These are phyloP conservation scores for Candida pseudoviswanathii DNA, from an alignment of 1,139 yeast species.

Conservation along the genomic window DNA sequence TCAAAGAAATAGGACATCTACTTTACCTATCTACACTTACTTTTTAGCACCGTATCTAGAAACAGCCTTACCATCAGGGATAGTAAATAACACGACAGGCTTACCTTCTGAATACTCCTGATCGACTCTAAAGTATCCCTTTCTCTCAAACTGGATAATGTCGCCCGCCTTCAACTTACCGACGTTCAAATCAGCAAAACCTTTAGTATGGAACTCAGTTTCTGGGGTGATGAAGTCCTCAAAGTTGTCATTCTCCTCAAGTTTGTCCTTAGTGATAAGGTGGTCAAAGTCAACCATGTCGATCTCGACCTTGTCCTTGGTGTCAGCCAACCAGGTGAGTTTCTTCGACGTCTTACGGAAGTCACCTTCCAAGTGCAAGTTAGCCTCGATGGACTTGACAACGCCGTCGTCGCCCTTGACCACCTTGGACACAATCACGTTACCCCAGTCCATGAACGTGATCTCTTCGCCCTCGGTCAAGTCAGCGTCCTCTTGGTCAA, in stretches of 20 bases:
- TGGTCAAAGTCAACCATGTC: conserved; percentile 93
- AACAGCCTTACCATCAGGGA: conserved; percentile 94
- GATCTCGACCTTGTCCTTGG: conserved; percentile 67
- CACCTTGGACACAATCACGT: conserved; percentile 77
- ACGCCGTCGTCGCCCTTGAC: conserved; percentile 58
- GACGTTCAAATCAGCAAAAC: conserved; percentile 81
- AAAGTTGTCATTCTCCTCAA: conserved; percentile 92
- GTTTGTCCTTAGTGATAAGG: conserved; percentile 91
- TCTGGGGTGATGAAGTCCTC: conserved; percentile 89
- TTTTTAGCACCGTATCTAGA: conserved; percentile 74
- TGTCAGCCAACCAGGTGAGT: conserved; percentile 92
- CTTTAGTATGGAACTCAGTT: conserved; percentile 82
- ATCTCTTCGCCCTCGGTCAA: conserved; percentile 78
- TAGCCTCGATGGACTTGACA: conserved; percentile 70
- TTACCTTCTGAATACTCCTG: conserved; percentile 56
- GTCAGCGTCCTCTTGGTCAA: conserved; percentile 90
- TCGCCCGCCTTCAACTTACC: conserved; percentile 79
- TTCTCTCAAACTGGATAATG: conserved; percentile 93
- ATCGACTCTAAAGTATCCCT: conserved; percentile 93
- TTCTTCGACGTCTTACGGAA: conserved; percentile 96
- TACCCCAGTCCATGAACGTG: conserved; percentile 99
- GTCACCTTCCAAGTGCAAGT: conserved; percentile 91
- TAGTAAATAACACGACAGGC: conserved; percentile 82
- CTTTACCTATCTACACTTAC: conserved; percentile 17
- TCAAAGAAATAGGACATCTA: not conserved